Evolutionary conservation across 73 alveolate species (phyloP).

Genomic region (Breviolum minutum): DNA sequence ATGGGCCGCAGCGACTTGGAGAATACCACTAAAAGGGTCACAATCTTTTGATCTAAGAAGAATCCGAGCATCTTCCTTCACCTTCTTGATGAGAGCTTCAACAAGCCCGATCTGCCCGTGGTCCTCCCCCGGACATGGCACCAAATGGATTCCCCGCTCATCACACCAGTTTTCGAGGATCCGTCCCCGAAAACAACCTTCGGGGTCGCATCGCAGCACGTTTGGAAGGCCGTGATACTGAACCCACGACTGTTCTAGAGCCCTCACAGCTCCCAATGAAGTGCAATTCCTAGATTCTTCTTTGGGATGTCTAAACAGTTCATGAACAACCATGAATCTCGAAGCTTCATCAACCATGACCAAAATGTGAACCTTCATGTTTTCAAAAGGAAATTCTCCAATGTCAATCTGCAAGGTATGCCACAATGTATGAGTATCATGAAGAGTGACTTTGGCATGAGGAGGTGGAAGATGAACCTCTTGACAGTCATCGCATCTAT

Average conservation of each 20-base stretch:
- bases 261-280: neutral
- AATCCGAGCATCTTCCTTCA: neutral
- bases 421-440: neutral
- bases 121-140: neutral
- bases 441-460: neutral
- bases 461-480: neutral
- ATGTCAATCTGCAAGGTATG: neutral
- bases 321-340: neutral
- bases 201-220: neutral
- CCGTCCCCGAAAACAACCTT: neutral
- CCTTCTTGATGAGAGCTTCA: neutral
- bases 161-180: neutral
- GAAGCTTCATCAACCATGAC: constrained; percentile 18
- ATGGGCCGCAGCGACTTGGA: neutral
- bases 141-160: neutral
- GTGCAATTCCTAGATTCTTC: neutral
- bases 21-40: neutral
- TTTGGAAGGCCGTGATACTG: neutral
- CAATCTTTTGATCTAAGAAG: neutral
- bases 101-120: neutral
- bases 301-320: neutral
- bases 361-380: neutral
- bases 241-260: neutral
- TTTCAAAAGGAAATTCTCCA: neutral
- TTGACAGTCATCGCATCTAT: neutral